phyloP scores from a whole-genome alignment of 2,329 filamentous ascomycete genomes.

The Ustulina deusta region DNA sequence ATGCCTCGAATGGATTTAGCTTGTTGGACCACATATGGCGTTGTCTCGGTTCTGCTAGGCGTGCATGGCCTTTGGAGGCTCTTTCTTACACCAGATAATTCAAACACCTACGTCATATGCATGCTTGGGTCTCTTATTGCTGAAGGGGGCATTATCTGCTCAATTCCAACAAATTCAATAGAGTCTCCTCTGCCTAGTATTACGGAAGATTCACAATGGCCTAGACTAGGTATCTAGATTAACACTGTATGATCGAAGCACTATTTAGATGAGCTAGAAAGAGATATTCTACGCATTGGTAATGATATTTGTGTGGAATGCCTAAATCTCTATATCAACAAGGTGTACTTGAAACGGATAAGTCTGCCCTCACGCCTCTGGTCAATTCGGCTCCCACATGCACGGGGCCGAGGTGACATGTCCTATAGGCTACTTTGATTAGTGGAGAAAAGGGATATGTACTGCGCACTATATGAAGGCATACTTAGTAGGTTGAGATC shows the following conservation, averaged over 20 bases:
- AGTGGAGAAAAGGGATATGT: neutral
- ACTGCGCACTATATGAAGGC: neutral
- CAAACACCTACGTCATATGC: slow-evolving; percentile 33
- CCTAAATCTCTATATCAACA: neutral
- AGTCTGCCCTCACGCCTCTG: neutral
- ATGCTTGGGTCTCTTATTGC: neutral
- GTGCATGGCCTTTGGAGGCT: slow-evolving; percentile 28
- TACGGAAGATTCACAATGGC: no score
- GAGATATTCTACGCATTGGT: neutral
- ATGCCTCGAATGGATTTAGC: slow-evolving; percentile 1
- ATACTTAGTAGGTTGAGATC: neutral
- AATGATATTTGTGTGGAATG: neutral
- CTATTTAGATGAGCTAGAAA: neutral
- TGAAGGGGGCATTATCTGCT: neutral
- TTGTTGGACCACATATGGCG: slow-evolving; percentile 20
- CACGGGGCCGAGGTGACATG: slow-evolving; percentile 19
- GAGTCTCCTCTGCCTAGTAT: neutral
- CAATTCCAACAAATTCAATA: neutral
- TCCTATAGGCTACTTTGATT: slow-evolving; percentile 24
- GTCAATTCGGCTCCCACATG: neutral
- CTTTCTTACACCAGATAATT: slow-evolving; percentile 6
- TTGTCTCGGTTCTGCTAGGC: slow-evolving; percentile 25
- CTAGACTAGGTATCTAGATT: no score
- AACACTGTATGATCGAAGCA: no score
- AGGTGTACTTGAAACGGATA: neutral